Evolutionary conservation across 129 eudicot species (phyloP), one percentile per base, ranked within the genome.

Genomic region (Flaveria bidentis): DNA sequence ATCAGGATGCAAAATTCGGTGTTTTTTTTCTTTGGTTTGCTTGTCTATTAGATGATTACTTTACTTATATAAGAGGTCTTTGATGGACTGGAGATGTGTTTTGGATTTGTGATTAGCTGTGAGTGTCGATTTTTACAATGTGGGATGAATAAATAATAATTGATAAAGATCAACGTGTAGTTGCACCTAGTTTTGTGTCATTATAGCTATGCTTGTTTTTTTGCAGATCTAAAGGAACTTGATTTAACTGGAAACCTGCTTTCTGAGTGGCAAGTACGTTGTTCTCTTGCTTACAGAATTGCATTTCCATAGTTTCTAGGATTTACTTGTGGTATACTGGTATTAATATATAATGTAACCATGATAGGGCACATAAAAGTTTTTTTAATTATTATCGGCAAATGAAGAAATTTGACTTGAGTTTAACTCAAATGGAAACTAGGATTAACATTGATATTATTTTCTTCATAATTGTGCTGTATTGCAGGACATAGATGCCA

Each of bases 161-260:
- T 52, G 33, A 67, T 55, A 25, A 67, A 25, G 18, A 55, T 77
- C 60, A 44, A 44, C 81, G 42, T 55, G 17, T 30, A 58, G 3
- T 46, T 30, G 47, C 23, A 58, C 17, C 55, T 60, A 30, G 45
- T 78, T 49, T 33, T 57, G 62, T 70, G 33, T 6, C 63, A 11
- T 44, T 45, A 69, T 71, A 72, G 51, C 14, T 64, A 12, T 63
- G 58, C 67, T 44, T 71, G 33, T 75, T 53, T 57, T 57, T 66
- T 26, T 82, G 90, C 98, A 94, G 98, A 86, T 69, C 72, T 94
- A 25, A 91, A 88, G 90, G 97, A 91, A 92, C 98, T 94, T 13
- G 98, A 94, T 81, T 85, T 94, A 88, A 87, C 96, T 74, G 98
- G 98, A 84, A 94, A 91, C 74, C 81, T 94, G 80, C 90, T 94